Conservation (phyloP, 2,329 filamentous ascomycete species). For the Penicillium psychrosexuale region DNA sequence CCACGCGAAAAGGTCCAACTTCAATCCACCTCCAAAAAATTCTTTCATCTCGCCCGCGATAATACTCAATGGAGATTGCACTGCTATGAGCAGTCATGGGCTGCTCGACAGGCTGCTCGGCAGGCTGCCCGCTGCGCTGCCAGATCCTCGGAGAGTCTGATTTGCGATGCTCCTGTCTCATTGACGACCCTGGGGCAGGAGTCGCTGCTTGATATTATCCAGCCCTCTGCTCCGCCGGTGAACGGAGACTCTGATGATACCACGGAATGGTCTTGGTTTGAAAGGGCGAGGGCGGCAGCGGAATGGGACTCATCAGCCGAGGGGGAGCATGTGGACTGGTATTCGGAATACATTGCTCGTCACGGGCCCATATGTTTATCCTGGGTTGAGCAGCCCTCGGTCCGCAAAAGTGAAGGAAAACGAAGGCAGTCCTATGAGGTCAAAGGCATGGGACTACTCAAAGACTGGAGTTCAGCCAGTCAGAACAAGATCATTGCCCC, state of each 20-base stretch:
- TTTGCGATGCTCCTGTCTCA: constrained; percentile 38
- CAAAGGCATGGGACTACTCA: constrained; percentile 68
- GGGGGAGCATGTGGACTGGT: constrained; percentile 73
- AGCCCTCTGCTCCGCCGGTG: constrained; percentile 18
- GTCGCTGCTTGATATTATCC: constrained; percentile 35
- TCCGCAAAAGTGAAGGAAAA: constrained; percentile 35
- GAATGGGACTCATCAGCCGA: constrained; percentile 82
- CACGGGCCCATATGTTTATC: constrained; percentile 69
- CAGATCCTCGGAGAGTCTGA: constrained; percentile 47
- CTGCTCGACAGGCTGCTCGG: constrained; percentile 59
- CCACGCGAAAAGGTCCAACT: constrained; percentile 63
- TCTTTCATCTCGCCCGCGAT: constrained; percentile 68
- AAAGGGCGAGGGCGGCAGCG: constrained; percentile 43
- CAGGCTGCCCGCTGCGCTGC: constrained; percentile 29
- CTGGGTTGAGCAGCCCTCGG: constrained; percentile 68
- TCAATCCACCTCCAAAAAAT: constrained; percentile 65
- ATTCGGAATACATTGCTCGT: constrained; percentile 82
- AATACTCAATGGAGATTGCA: constrained; percentile 71
- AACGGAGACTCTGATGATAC: not conserved
- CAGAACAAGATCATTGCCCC: constrained; percentile 67
- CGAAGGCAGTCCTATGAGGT: constrained; percentile 56
- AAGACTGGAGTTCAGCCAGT: constrained; percentile 51
- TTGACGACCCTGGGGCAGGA: constrained; percentile 33
- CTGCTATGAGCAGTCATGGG: constrained; percentile 71
- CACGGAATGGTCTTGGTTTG: constrained; percentile 22